Percentiles rank a stretch among this genome's conserved stretches.
These are phyloP conservation scores for Abortiporus biennis DNA, from an alignment of 1,284 basidiomycete genomes.

Conservation along the genomic window DNA sequence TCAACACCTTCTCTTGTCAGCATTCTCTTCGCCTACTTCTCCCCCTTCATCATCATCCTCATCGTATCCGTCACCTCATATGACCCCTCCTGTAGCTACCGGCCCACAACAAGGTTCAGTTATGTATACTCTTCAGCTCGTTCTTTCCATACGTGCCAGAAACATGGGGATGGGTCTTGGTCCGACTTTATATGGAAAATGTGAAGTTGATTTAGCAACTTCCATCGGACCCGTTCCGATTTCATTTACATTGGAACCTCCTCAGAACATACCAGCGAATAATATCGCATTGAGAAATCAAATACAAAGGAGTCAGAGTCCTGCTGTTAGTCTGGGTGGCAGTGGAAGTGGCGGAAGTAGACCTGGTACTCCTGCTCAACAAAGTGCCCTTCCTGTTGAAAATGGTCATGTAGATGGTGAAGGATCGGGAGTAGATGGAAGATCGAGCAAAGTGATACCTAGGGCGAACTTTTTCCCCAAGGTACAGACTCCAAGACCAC, in stretches of 20 bases:
- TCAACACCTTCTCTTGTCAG: constrained; percentile 5
- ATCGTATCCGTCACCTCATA: not conserved
- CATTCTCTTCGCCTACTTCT: constrained; percentile 2
- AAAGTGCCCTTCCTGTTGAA: not conserved
- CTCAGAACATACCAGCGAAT: constrained; percentile 27
- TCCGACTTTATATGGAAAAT: constrained; percentile 60
- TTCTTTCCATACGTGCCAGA: constrained; percentile 18
- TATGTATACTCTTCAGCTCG: constrained; percentile 27
- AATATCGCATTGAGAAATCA: constrained; percentile 6
- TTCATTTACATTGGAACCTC: constrained; percentile 55
- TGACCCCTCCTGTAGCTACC: constrained; percentile 3
- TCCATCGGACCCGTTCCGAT: constrained; percentile 62
- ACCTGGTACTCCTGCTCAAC: not conserved
- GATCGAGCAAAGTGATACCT: constrained; percentile 34
- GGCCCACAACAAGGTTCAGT: constrained; percentile 21
- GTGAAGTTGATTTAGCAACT: constrained; percentile 43
- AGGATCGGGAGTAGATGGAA: not conserved
- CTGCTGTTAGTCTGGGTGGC: constrained; percentile 10
- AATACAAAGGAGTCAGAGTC: not conserved
- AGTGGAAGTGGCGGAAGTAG: constrained; percentile 3
- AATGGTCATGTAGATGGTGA: not conserved
- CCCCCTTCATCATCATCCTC: not conserved
- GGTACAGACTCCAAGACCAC: constrained; percentile 43
- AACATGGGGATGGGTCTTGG: constrained; percentile 15
- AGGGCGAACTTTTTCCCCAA: constrained; percentile 60